phyloP scores from a whole-genome alignment of 805 yeast species.

The Monosporozyma aquatica region DNA sequence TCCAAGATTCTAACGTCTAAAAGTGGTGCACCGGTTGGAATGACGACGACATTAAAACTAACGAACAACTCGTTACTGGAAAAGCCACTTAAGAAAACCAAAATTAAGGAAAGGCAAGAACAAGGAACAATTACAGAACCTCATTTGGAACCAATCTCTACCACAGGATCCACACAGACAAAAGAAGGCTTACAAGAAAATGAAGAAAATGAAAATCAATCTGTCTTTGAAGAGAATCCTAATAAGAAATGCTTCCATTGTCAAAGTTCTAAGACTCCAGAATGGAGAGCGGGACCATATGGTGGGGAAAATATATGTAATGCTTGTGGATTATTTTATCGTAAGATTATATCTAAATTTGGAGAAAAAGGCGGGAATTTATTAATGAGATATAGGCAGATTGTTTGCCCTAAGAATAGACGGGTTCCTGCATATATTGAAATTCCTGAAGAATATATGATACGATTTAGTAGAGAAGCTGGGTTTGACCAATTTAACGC shows the following conservation, averaged over 20 bases:
- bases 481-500: background rate
- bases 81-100: background rate
- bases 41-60: slow-evolving; percentile 1
- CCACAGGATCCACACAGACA: too few species aligned
- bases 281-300: slow-evolving; percentile 87
- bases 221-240: too few species aligned
- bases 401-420: slow-evolving; percentile 15
- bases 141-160: background rate
- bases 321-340: slow-evolving; percentile 80
- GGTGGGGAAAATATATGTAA: slow-evolving; percentile 80
- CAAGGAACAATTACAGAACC: background rate
- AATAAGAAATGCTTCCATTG: slow-evolving; percentile 6
- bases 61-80: background rate
- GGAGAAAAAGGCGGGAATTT: slow-evolving; percentile 19
- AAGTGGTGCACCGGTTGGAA: background rate
- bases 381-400: slow-evolving; percentile 19
- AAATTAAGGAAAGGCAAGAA: background rate
- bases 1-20: background rate
- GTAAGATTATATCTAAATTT: slow-evolving; percentile 43
- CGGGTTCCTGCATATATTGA: slow-evolving; percentile 20
- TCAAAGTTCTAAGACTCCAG: slow-evolving; percentile 51
- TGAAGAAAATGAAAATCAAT: too few species aligned
- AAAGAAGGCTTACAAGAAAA: too few species aligned
- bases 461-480: background rate
- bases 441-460: slow-evolving; percentile 16